Evolutionary conservation across 2,329 filamentous ascomycete species (phyloP), one percentile per base, ranked within the genome.

Genomic region (Parascedosporium putredinis): DNA sequence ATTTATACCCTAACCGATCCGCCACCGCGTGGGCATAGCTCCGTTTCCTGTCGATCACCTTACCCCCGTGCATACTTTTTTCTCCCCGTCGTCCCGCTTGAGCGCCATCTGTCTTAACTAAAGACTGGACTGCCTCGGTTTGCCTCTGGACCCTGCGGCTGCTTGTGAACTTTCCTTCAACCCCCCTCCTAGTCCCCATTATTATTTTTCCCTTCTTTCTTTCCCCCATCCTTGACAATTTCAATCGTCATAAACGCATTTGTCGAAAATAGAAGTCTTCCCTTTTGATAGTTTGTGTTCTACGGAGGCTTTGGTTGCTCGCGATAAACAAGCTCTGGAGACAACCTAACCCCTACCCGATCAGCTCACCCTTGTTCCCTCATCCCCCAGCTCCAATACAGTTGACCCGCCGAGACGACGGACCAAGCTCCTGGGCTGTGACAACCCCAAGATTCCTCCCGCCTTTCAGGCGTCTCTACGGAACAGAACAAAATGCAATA

Each of bases 401-500:
- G 16, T 42, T 12, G 12, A 6, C 12, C 27, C 20, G 38, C 38
- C 23, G 38, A 20, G 38, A 16, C 38, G 38, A 20, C 38, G 12
- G 38, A 42, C 20, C 20, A 20, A 42, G 12, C 16, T 16, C 38
- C 38, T 22, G 38, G 38, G 23, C 38, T 20, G 36, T 18, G 18
- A 45, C 42, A 25, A 31, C 45, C 45, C 16, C 45, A 9, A 7
- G 9, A 23, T 24, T 25, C 24, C 24, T 5, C n/a, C 24, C 36
- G 33, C 34, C 34, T 25, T 25, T 25, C 4, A 42, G 24, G 22
- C 34, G 9, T 16, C 46, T 36, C 23, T 54, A 54, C 56, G 59
- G n/a, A 6, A 31, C 27, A 31, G 6, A 31, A 6, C 62, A 73
- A 66, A 55, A 97, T 97, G 93, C 90, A 97, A 76, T 97, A 97